Conservation (phyloP, 2,329 filamentous ascomycete species). For the Penicillium nordicum region DNA sequence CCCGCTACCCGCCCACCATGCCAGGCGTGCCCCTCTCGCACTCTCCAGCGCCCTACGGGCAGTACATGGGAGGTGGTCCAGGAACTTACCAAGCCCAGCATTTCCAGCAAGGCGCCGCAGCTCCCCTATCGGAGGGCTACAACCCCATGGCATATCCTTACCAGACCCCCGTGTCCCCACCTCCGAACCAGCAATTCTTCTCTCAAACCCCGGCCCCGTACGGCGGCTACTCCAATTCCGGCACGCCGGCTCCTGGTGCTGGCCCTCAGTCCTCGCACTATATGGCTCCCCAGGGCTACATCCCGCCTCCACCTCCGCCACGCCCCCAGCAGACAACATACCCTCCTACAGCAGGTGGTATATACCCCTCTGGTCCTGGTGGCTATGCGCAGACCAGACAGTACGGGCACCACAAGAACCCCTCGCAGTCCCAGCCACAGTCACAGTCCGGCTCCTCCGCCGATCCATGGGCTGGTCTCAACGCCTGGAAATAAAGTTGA, state of each 20-base stretch:
- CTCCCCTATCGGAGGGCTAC: conserved; percentile 44
- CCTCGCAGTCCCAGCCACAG: conserved; percentile 36
- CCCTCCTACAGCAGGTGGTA: conserved; percentile 44
- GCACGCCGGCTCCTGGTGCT: conserved; percentile 23
- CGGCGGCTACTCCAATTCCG: conserved; percentile 35
- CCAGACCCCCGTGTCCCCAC: conserved; percentile 40
- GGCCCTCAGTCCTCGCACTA: conserved; percentile 42
- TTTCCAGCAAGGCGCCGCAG: conserved; percentile 44
- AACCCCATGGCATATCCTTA: conserved; percentile 52
- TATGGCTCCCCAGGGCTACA: conserved; percentile 59
- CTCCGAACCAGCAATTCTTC: conserved; percentile 42
- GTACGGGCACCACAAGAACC: conserved; percentile 38
- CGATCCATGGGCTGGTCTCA: conserved; percentile 70
- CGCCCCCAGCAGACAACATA: conserved; percentile 54
- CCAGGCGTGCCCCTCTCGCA: conserved; percentile 32
- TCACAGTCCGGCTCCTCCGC: conserved; percentile 29
- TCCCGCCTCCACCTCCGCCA: conserved; percentile 65
- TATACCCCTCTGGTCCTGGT: conserved; percentile 54
- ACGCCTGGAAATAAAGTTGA: conserved; percentile 59
- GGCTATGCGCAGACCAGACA: conserved; percentile 54
- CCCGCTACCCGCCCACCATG: conserved; percentile 32
- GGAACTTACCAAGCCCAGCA: conserved; percentile 31
- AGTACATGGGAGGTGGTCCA: conserved; percentile 28
- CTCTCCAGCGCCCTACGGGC: conserved; percentile 37
- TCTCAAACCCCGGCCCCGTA: conserved; percentile 35